Evolutionary conservation across 441 rosid species (phyloP).

Genomic region (Gossypium laxum): DNA sequence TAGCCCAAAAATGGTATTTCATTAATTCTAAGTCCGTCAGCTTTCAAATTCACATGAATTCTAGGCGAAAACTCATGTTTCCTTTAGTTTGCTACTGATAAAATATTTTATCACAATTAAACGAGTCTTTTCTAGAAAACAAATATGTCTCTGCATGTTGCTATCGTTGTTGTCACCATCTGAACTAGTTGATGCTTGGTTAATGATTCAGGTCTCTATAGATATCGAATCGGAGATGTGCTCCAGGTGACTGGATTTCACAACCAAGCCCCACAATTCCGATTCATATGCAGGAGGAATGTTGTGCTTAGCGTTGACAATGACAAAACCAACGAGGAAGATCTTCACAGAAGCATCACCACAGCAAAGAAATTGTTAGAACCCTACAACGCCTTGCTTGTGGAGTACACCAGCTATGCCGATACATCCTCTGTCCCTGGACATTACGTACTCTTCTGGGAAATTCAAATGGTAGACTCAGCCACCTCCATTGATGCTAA

Average conservation of each 20-base stretch:
- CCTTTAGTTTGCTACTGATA: background rate
- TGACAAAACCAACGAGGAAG: constrained; percentile 89
- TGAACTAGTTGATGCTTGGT: background rate
- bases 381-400: constrained; percentile 44
- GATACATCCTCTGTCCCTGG: constrained; percentile 76
- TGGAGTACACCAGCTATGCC: constrained; percentile 78
- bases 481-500: constrained; percentile 24
- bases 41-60: background rate
- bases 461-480: constrained; percentile 29
- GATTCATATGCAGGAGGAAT: constrained; percentile 82
- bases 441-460: constrained; percentile 84
- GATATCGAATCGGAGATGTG: constrained; percentile 79
- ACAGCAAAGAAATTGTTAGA: constrained; percentile 53
- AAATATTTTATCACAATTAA: background rate
- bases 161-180: background rate
- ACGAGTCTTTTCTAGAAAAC: background rate
- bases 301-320: constrained; percentile 77
- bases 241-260: constrained; percentile 74
- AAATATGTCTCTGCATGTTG: background rate
- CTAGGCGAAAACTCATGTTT: background rate
- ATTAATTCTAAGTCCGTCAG: background rate
- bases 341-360: constrained; percentile 71
- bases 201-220: constrained; percentile 39
- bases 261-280: constrained; percentile 74
- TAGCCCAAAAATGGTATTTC: background rate